Percentiles rank a stretch among this genome's conserved stretches.
Evolutionary conservation across 2,329 filamentous ascomycete genomes (phyloP).

Genomic region (Rosellinia necatrix): DNA sequence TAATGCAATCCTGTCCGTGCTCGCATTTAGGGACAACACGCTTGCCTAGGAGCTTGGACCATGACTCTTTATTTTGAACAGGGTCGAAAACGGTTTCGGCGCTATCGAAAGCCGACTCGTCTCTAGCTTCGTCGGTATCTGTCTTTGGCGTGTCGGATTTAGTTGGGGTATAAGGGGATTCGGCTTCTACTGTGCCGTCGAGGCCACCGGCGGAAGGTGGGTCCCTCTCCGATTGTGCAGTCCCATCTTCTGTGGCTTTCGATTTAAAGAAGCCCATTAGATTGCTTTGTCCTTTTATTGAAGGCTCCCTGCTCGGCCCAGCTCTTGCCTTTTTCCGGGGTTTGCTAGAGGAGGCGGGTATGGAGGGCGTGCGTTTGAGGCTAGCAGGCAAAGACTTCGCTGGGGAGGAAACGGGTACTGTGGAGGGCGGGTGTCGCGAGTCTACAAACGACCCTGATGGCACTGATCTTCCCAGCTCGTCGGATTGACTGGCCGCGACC

Average conservation of each 20-base stretch:
- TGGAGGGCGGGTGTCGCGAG: constrained; percentile 32
- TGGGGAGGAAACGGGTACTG: constrained; percentile 25
- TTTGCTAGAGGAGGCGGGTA: constrained; percentile 29
- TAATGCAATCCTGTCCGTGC: constrained; percentile 86
- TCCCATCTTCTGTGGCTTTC: constrained; percentile 44
- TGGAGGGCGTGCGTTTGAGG: constrained; percentile 39
- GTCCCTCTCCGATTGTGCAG: constrained; percentile 20
- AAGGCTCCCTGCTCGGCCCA: constrained; percentile 40
- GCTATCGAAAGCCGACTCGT: not conserved
- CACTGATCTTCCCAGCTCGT: not conserved
- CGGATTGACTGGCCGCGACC: not conserved
- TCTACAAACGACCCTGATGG: constrained; percentile 10
- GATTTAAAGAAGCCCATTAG: constrained; percentile 82
- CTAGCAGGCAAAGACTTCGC: constrained; percentile 22
- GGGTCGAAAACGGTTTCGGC: constrained; percentile 64
- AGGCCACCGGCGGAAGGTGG: constrained; percentile 3
- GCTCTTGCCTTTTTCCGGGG: constrained; percentile 47
- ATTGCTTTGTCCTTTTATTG: constrained; percentile 55
- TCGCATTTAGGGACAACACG: constrained; percentile 79
- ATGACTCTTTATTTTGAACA: constrained; percentile 76
- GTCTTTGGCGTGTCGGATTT: not conserved
- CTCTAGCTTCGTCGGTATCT: constrained; percentile 14
- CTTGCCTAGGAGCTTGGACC: constrained; percentile 82
- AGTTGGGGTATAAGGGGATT: constrained; percentile 3
- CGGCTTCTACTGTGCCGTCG: constrained; percentile 24